Evolutionary conservation across 2,329 filamentous ascomycete species (phyloP), one percentile per base, ranked within the genome.

Genomic region (Fusarium lyarnte): DNA sequence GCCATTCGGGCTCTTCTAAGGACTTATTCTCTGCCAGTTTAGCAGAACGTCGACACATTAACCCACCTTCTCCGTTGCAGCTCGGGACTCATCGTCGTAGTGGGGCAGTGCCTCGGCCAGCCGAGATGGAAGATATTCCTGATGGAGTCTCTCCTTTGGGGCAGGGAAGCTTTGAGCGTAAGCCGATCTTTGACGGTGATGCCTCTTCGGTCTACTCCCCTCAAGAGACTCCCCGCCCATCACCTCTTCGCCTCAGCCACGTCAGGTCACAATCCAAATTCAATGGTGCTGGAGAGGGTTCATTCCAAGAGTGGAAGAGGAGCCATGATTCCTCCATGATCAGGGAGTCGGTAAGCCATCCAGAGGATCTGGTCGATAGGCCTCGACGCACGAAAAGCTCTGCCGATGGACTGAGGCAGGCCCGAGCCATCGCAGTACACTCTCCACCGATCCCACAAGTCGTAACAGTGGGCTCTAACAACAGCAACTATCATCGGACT

Each of bases 301-400:
- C 74, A 27, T 79, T 78, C 55, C 71, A 74, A 36, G 73, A 74
- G n/a, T 79, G 78, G 78, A 65, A 74, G 27, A 60, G 74, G 8
- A 58, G 72, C 13, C 66, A 73, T 14, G 76, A 70, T 29, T 74
- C 74, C 5, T 68, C 72, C 3, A 63, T 72, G 27, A 55, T 64
- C 2, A 47, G 61, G 38, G 75, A 77, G 25, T 74, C 72, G 16
- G 51, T 46, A 8, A 45, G 49, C 23, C 62, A 65, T 8, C 66
- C 58, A 35, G 66, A 76, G 14, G 69, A 58, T 38, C 63, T 71
- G 7, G 21, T 69, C 17, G 75, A 77, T 16, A 70, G 69, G 35
- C 74, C 77, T 5, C 74, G 75, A 39, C 74, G 76, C 19, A 79
- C 79, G 55, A 79, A 79, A 60, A 81, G 78, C 53, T 78, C 74